Percentiles rank a stretch among this genome's conserved stretches.
Evolutionary conservation across 2,329 filamentous ascomycete genomes (phyloP).

Genomic region (Plenodomus biglobosus): DNA sequence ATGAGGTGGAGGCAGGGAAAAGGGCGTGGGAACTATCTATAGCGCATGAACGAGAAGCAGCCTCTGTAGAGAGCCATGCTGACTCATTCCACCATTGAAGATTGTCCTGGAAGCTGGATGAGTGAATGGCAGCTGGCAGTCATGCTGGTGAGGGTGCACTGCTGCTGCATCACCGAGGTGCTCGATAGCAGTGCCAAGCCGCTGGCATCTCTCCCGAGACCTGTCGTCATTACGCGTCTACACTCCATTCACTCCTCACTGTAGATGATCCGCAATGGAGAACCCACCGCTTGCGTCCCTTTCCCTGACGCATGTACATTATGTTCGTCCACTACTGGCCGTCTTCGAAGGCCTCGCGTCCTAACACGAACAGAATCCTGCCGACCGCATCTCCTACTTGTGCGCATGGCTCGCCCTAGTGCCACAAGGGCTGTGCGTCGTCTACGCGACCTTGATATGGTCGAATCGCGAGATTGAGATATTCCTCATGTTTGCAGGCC

Average conservation of each 20-base stretch:
- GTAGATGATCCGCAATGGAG: conserved; percentile 44
- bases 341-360: conserved; percentile 4
- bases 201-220: conserved; percentile 5
- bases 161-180: neutral
- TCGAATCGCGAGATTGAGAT: conserved; percentile 90
- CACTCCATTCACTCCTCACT: neutral
- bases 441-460: conserved; percentile 89
- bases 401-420: conserved; percentile 94
- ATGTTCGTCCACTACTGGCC: conserved; percentile 59
- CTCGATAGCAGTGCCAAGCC: conserved; percentile 8
- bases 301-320: conserved; percentile 93
- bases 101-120: neutral
- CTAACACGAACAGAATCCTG: conserved; percentile 68
- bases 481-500: conserved; percentile 83
- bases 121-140: too few species aligned
- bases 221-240: conserved; percentile 12
- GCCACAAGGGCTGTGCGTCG: conserved; percentile 85
- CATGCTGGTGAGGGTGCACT: neutral
- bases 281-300: conserved; percentile 75
- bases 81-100: conserved; percentile 3
- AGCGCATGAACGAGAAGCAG: conserved; percentile 11
- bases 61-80: conserved; percentile 19
- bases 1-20: conserved; percentile 6
- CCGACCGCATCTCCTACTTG: conserved; percentile 78
- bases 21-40: conserved; percentile 22